Conservation (phyloP, 345 rosid species). For the Eucalyptus dawsonii region DNA sequence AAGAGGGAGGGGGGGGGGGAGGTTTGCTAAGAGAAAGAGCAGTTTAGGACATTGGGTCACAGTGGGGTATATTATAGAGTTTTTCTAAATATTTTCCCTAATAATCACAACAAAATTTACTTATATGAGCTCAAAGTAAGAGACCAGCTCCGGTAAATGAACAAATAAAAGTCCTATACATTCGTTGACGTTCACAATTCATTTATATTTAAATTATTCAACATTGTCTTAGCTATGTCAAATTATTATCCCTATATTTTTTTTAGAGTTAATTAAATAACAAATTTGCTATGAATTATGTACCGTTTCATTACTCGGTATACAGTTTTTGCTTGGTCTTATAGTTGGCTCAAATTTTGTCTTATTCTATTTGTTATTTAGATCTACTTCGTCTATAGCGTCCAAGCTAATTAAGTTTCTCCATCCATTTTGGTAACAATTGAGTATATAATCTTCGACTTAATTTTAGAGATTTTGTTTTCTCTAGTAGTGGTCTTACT, state of each 20-base stretch:
- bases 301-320: not conserved
- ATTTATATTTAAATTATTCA: not conserved
- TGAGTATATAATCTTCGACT: not conserved
- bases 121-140: not conserved
- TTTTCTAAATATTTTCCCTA: not conserved
- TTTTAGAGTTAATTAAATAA: not conserved
- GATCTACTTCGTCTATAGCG: not conserved
- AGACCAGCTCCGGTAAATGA: not conserved
- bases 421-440: not conserved
- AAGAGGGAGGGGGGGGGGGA: too few species aligned
- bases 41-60: not conserved
- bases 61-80: not conserved
- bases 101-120: not conserved
- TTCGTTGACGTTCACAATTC: not conserved
- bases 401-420: not conserved
- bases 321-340: not conserved
- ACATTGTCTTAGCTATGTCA: not conserved
- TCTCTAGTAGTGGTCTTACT: not conserved
- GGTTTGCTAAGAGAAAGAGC: not conserved
- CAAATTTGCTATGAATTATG: not conserved
- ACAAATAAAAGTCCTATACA: not conserved
- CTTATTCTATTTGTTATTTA: not conserved
- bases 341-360: too few species aligned
- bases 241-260: not conserved
- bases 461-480: not conserved